These are phyloP conservation scores for Rhodotorula graminis DNA, from an alignment of 768 basidiomycete species.

Conservation along the genomic window DNA sequence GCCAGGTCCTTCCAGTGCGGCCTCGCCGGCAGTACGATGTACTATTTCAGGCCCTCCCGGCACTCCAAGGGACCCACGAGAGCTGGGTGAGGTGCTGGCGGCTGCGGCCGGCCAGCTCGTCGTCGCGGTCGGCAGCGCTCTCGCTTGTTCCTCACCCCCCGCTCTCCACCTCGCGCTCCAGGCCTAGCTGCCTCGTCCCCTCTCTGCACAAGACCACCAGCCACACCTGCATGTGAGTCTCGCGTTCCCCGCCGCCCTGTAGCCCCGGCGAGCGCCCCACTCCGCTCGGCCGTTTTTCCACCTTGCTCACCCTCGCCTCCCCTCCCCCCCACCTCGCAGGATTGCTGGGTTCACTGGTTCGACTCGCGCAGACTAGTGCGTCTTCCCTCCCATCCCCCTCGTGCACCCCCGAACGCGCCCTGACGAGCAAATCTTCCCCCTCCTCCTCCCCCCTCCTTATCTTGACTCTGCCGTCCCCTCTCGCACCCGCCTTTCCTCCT, in stretches of 20 bases:
- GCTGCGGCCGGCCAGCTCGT: too few relatives aligned
- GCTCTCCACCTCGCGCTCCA: neutral
- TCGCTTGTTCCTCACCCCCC: neutral
- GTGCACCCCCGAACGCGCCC: neutral
- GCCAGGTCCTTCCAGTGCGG: too few relatives aligned
- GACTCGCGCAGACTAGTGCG: conserved; percentile 32
- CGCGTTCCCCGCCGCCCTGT: too few relatives aligned
- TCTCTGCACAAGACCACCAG: neutral
- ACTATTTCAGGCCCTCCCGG: too few relatives aligned
- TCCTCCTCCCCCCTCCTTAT: neutral
- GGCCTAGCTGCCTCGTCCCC: neutral
- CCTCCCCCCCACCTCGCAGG: conserved; percentile 7
- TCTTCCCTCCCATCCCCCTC: neutral
- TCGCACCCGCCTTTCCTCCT: too few relatives aligned
- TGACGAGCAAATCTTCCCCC: neutral
- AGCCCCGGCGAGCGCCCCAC: too few relatives aligned
- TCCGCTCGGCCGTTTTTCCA: neutral
- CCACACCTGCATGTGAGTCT: conserved; percentile 21
- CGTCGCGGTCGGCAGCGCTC: neutral
- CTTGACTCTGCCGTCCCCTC: neutral
- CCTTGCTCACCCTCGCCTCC: neutral
- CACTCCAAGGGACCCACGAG: too few relatives aligned
- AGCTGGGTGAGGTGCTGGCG: too few relatives aligned
- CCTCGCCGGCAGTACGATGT: too few relatives aligned
- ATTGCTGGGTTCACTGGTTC: conserved; percentile 1